These are phyloP conservation scores for Penicillium arizonense DNA, from an alignment of 495 filamentous ascomycete genomes.

Conservation along the genomic window DNA sequence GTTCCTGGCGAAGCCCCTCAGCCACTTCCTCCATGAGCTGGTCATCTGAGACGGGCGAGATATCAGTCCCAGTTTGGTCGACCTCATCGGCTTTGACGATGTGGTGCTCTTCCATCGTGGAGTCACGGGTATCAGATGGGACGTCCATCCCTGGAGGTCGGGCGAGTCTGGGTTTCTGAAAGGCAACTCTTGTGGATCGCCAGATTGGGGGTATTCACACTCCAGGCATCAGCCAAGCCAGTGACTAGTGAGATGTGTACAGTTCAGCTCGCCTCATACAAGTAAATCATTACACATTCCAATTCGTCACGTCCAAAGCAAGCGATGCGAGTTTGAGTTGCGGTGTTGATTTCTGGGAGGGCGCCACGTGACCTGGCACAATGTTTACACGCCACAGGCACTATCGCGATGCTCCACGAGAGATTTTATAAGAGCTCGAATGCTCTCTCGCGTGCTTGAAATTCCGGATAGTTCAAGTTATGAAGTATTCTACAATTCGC, in stretches of 20 bases:
- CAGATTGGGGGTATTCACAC: not conserved
- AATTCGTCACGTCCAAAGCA: not conserved
- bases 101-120: slow-evolving; percentile 34
- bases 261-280: not conserved
- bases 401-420: too few species aligned
- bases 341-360: slow-evolving; percentile 6
- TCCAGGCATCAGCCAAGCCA: slow-evolving; percentile 12
- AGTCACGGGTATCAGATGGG: slow-evolving; percentile 17
- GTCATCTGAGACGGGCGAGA: slow-evolving; percentile 48
- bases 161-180: slow-evolving; percentile 2
- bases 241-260: not conserved
- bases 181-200: slow-evolving; percentile 6
- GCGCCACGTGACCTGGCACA: not conserved
- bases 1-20: slow-evolving; percentile 47
- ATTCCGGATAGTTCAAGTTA: too few species aligned
- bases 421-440: too few species aligned
- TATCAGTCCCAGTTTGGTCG: slow-evolving; percentile 54
- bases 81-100: slow-evolving; percentile 56
- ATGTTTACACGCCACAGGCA: too few species aligned
- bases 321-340: not conserved
- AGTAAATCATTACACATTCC: not conserved
- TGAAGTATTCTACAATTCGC: too few species aligned
- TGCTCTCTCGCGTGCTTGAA: too few species aligned
- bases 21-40: slow-evolving; percentile 49
- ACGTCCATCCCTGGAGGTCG: slow-evolving; percentile 30